Base-by-base conservation (phyloP, 2,329 filamentous ascomycete species). In the Venturiaceae sp. region DNA sequence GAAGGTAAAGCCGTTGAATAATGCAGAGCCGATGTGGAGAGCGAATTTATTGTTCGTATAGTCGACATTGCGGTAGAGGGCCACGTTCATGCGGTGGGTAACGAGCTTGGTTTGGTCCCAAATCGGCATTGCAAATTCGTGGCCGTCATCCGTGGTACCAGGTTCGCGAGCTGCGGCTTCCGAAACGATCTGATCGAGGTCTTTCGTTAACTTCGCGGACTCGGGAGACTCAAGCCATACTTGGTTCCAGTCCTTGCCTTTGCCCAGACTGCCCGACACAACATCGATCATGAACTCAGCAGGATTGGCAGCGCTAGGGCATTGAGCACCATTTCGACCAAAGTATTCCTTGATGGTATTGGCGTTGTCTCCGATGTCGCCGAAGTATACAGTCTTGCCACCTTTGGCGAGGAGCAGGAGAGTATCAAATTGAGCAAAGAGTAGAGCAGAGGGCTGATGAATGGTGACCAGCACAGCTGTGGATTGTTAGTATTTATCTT, bases 351-450 rank as follows among this genome's bases (percentile, higher is more conserved):
- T 66, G 11, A 78, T 66, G 0, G 65, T 73, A 13, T 67, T 61
- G 14, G 69, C 71, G 60, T 77, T 71, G 9, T 75, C 68, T 53
- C 73, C 67, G 61, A 82, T 74, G 58, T 80, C 82, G 11, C 85
- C 85, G 65, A 87, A 86, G 67, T 87, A 88, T 1, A 84, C 81
- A 1, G 82, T 85, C 63, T 80, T 80, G 8, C 85, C 85, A 3
- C 84, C 85, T 62, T 75, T 80, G n/a, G 83, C 80, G 0, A 88
- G 77, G 1, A 88, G 73, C 0, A 88, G 74, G 0, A 88, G 77
- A 0, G 78, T 80, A 62, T 88, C 85, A 60, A 88, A 88, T 33
- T 85, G 77, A 8, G 83, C 77, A 57, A 88, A 87, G 0, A 88
- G 73, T 9, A 83, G 79, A 0, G 83, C 82, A 1, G 83, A 86